Evolutionary conservation across 352 stramenopile genomes (phyloP).

Genomic region (Phytophthora capsici): DNA sequence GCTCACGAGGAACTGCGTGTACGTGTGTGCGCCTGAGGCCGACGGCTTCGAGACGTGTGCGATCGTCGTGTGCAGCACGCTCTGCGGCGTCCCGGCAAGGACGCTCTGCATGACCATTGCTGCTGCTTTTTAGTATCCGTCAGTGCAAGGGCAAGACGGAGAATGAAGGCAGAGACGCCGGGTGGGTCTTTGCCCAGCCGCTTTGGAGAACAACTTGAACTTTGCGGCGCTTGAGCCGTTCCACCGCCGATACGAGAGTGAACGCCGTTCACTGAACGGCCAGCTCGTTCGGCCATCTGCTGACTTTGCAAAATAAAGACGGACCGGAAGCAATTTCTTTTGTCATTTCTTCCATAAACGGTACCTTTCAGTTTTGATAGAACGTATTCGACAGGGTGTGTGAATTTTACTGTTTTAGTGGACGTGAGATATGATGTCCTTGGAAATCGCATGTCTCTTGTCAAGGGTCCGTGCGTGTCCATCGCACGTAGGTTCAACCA

Average conservation of each 20-base stretch:
- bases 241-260: conserved; percentile 23
- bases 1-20: conserved; percentile 86
- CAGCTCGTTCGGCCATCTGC: conserved; percentile 6
- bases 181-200: neutral
- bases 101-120: conserved; percentile 47
- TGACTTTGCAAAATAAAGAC: conserved; percentile 29
- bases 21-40: conserved; percentile 58
- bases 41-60: conserved; percentile 78
- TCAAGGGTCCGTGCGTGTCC: conserved; percentile 2
- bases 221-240: conserved; percentile 17
- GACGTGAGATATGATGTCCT: conserved; percentile 14
- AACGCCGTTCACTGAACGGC: too few relatives aligned
- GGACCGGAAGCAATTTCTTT: conserved; percentile 30
- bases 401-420: neutral
- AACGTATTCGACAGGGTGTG: neutral
- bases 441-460: neutral
- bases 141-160: conserved; percentile 16
- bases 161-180: conserved; percentile 35
- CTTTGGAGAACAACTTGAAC: conserved; percentile 32
- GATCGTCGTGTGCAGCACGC: conserved; percentile 82
- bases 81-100: conserved; percentile 31
- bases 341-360: neutral
- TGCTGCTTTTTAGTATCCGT: neutral
- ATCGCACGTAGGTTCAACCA: conserved; percentile 26
- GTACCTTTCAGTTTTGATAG: neutral